Conservation (phyloP, 140 eudicot genomes). For the Cichorium intybus region DNA sequence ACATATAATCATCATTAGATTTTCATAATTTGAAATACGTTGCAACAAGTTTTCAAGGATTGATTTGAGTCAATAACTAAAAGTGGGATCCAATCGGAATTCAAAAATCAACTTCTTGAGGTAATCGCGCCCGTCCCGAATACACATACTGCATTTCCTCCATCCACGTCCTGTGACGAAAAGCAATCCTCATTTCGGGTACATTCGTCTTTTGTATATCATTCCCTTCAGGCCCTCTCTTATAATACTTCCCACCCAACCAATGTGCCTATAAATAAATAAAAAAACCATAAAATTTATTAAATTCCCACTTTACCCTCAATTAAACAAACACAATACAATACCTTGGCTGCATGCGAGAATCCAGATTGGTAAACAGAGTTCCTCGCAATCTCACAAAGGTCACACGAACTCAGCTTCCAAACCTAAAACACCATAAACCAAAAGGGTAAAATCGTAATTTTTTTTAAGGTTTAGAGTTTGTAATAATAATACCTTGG, state of each 20-base stretch:
- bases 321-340: neutral
- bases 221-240: conserved; percentile 82
- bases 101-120: conserved; percentile 71
- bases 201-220: conserved; percentile 93
- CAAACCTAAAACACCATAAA: conserved; percentile 55
- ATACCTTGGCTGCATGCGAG: conserved; percentile 85
- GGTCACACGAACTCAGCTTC: conserved; percentile 97
- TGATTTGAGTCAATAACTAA: neutral
- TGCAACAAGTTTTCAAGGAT: neutral
- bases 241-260: conserved; percentile 74
- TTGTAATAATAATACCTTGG: conserved; percentile 48
- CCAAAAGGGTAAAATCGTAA: conserved; percentile 3
- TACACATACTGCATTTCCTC: conserved; percentile 92
- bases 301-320: neutral
- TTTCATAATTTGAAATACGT: neutral
- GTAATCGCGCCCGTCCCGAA: conserved; percentile 59
- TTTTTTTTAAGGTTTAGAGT: neutral
- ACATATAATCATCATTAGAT: too few relatives aligned
- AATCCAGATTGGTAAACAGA: conserved; percentile 98
- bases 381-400: conserved; percentile 93
- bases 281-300: neutral
- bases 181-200: conserved; percentile 70
- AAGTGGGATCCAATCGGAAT: neutral
- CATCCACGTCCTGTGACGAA: conserved; percentile 94
- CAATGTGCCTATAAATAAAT: conserved; percentile 58